Evolutionary conservation across 164 flowering plant species (phyloP), one percentile per base, ranked within the genome.

Genomic region (Liriodendron chinense): DNA sequence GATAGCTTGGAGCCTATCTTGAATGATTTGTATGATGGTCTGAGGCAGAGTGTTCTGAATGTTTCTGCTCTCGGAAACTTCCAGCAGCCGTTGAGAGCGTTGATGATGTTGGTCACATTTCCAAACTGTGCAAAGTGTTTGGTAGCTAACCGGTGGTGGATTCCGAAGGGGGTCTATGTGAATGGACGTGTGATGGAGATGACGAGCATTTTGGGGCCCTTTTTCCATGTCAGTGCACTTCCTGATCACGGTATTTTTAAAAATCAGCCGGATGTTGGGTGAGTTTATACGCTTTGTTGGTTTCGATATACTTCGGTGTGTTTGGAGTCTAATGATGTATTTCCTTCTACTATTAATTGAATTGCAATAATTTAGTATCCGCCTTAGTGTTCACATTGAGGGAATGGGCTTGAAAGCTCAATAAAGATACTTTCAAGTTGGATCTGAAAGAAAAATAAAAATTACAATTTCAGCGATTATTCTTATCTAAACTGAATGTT

Each of bases 251-350:
- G 80, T 23, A 81, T 90, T 56, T 96, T 90, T 86, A 88, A 86
- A 87, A 87, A 92, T 75, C 89, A 86, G 78, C 99, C 99, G 26
- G 97, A 96, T 85, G 96, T 96, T 66, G 99, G 99, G 99, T 94
- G 78, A 90, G 97, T 81, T 66, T 21, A 1, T 4, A 72, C 68
- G 73, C 34, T 20, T 16, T 28, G 9, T 22, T 34, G 53, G 43
- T 34, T 34, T 34, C 5, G 43, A 34, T 34, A 34, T 34, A 7
- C 43, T 4, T 34, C 43, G 5, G 43, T 34, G 43, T 22, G 24
- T 28, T 53, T 56, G 25, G 10, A 13, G 5, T 34, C 20, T 68
- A 34, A 34, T 34, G 43, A 7, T 34, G 43, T 34, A 34, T 34
- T 34, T 34, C 43, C 43, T 34, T 34, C 43, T 34, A 34, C 43